Evolutionary conservation across 2,329 filamentous ascomycete species (phyloP).

Genomic region (Chaetomiaceae sp.): DNA sequence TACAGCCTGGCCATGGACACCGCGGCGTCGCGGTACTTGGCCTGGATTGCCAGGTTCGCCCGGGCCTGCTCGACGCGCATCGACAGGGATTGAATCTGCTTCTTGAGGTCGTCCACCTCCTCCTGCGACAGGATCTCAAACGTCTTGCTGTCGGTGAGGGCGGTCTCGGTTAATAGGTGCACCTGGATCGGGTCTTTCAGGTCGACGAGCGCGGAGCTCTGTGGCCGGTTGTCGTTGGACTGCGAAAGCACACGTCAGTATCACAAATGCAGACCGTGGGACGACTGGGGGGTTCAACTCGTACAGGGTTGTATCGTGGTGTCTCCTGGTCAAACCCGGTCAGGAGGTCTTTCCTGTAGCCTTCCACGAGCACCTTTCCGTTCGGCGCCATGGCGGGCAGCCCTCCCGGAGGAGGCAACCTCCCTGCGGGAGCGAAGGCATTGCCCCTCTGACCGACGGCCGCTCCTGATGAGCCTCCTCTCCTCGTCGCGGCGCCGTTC

Average conservation of each 20-base stretch:
- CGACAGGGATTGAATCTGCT: slow-evolving; percentile 65
- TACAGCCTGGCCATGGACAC: slow-evolving; percentile 79
- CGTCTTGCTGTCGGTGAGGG: slow-evolving; percentile 77
- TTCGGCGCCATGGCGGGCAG: slow-evolving; percentile 33
- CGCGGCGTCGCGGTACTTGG: slow-evolving; percentile 90
- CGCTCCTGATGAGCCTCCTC: slow-evolving; percentile 13
- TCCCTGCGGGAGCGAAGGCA: slow-evolving; percentile 29
- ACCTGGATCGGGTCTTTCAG: slow-evolving; percentile 71
- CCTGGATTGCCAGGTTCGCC: slow-evolving; percentile 80
- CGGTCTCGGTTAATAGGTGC: slow-evolving; percentile 89
- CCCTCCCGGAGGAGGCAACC: slow-evolving; percentile 26
- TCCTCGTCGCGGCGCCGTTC: slow-evolving; percentile 22
- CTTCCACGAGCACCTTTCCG: slow-evolving; percentile 49
- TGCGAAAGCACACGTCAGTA: slow-evolving; percentile 25
- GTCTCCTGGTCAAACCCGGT: slow-evolving; percentile 49
- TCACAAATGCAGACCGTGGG: too few relatives aligned
- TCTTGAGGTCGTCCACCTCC: slow-evolving; percentile 87
- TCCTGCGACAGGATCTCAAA: slow-evolving; percentile 85
- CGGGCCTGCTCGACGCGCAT: slow-evolving; percentile 76
- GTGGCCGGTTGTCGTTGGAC: slow-evolving; percentile 46
- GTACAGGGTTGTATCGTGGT: slow-evolving; percentile 53
- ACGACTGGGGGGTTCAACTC: slow-evolving; percentile 21
- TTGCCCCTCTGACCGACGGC: slow-evolving; percentile 11
- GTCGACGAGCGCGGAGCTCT: slow-evolving; percentile 53
- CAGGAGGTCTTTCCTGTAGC: slow-evolving; percentile 51